Evolutionary conservation across 805 yeast genomes (phyloP), one percentile per base, ranked within the genome.

Genomic region (Starmerella gropengiesseri): DNA sequence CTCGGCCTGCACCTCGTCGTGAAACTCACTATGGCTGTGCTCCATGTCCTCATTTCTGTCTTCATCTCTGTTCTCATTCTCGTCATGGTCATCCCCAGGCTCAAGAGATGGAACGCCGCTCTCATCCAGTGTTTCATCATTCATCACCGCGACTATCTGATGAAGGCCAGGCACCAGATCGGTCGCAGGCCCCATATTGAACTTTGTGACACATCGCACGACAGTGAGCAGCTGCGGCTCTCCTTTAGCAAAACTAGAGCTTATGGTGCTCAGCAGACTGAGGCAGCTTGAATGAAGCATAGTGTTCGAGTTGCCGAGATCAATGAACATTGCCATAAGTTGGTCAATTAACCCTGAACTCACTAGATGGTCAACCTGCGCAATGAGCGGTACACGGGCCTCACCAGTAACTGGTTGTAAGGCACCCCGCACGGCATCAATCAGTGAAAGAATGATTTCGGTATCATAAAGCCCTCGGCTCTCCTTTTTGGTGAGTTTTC

Each of bases 241-340:
- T 3, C 33, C 42, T 3, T 26, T 4, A 13, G 4, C 17, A 11
- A 16, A 16, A 2, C 49, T 46, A 16, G 41, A 39, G 18, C 37
- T 41, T 14, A 51, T 32, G 6, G 23, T 25, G 30, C 44, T 44
- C 40, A 61, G 46, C 29, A 87, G 65, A 56, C 81, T 86, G 35
- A 85, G 65, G 49, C 89, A 72, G 5, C 87, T 72, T 0, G 95
- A 85, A 54, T 76, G 81, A 3, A 81, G 70, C 46, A 86, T 61
- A 55, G 78, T 81, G 56, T 81, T 64, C 8, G 74, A 71, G 12
- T 64, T 69, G 18, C 64, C 60, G 47, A 81, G 65, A 37, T 75
- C 63, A 1, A 59, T 55, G 44, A 82, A 68, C 26, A 78, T 66
- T 17, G 66, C 62, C 8, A 34, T 3, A 9, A 23, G 16, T 7